Evolutionary conservation across 176 grass and related monocot species (phyloP).

Genomic region (Juncus effusus): DNA sequence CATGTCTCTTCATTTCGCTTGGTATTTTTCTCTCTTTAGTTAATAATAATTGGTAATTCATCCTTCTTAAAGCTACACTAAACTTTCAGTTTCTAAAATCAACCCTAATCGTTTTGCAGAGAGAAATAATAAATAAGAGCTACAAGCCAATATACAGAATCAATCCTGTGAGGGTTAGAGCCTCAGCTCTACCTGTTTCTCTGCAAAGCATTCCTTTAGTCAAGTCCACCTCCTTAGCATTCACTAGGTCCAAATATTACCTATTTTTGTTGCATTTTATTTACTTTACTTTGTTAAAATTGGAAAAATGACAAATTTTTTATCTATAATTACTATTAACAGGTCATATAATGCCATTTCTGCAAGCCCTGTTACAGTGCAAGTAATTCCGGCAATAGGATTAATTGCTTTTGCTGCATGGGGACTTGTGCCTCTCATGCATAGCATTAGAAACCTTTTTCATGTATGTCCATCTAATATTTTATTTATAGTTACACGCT

Average conservation of each 20-base stretch:
- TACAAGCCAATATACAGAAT: conserved; percentile 48
- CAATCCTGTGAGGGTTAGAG: conserved; percentile 35
- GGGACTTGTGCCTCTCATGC: conserved; percentile 72
- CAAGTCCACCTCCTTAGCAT: conserved; percentile 53
- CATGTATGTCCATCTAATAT: conserved; percentile 48
- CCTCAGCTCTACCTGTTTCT: conserved; percentile 52
- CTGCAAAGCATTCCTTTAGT: conserved; percentile 58
- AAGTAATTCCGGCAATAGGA: conserved; percentile 79
- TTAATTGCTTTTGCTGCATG: conserved; percentile 79
- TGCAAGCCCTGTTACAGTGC: conserved; percentile 46
- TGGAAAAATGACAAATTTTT: conserved; percentile 23
- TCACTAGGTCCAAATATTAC: conserved; percentile 49
- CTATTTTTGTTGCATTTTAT: conserved; percentile 9
- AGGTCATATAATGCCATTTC: conserved; percentile 65
- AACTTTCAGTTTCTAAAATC: conserved; percentile 35
- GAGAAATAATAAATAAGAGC: conserved; percentile 39
- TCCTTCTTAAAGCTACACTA: background rate
- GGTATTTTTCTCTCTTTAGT: conserved; percentile 38
- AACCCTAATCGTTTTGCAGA: conserved; percentile 42
- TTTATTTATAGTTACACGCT: background rate
- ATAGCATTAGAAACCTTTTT: conserved; percentile 68
- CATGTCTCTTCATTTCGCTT: conserved; percentile 37
- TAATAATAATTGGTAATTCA: conserved; percentile 5
- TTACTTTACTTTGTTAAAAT: background rate
- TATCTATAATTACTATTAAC: conserved; percentile 24